Evolutionary conservation across 2,329 filamentous ascomycete species (phyloP).

Genomic region (Fusarium paranaense): DNA sequence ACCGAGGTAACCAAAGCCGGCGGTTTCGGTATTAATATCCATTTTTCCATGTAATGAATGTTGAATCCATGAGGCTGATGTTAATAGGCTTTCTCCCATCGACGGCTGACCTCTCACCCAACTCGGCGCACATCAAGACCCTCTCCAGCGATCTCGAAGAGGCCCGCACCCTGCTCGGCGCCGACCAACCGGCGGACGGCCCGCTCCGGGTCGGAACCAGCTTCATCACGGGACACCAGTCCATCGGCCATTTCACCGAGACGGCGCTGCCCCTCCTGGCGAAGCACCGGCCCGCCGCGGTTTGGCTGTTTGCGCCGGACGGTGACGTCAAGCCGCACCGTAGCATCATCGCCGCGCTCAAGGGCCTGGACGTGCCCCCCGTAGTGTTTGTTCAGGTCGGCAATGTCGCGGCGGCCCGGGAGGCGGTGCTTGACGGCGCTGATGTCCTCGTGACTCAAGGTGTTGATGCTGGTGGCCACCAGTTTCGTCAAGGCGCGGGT

Average conservation of each 20-base stretch:
- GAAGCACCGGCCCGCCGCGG: slow-evolving; percentile 65
- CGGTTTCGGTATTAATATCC: slow-evolving; percentile 48
- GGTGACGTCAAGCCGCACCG: slow-evolving; percentile 53
- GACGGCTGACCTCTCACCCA: slow-evolving; percentile 44
- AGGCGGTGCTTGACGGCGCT: slow-evolving; percentile 59
- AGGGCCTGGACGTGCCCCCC: slow-evolving; percentile 48
- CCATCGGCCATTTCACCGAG: slow-evolving; percentile 52
- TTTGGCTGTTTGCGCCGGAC: slow-evolving; percentile 75
- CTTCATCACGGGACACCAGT: slow-evolving; percentile 68
- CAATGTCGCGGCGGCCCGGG: slow-evolving; percentile 65
- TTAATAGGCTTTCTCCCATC: slow-evolving; percentile 50
- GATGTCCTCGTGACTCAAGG: slow-evolving; percentile 74
- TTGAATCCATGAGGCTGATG: slow-evolving; percentile 1
- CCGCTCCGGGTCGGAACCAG: slow-evolving; percentile 67
- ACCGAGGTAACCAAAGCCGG: slow-evolving; percentile 53
- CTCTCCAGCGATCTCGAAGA: slow-evolving; percentile 50
- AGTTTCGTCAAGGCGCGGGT: slow-evolving; percentile 64
- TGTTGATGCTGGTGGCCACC: slow-evolving; percentile 73
- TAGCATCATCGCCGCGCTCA: slow-evolving; percentile 52
- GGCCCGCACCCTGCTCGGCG: slow-evolving; percentile 43
- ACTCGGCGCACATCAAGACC: slow-evolving; percentile 47
- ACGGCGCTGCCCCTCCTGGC: slow-evolving; percentile 64
- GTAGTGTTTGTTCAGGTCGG: slow-evolving; percentile 72
- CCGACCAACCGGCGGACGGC: slow-evolving; percentile 46
- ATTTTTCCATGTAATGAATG: neutral